A percentile compares a stretch with the other conserved stretches of the same genome.
These are phyloP conservation scores for Wolfiporia cocos DNA, from an alignment of 1,284 basidiomycete genomes.

Conservation along the genomic window DNA sequence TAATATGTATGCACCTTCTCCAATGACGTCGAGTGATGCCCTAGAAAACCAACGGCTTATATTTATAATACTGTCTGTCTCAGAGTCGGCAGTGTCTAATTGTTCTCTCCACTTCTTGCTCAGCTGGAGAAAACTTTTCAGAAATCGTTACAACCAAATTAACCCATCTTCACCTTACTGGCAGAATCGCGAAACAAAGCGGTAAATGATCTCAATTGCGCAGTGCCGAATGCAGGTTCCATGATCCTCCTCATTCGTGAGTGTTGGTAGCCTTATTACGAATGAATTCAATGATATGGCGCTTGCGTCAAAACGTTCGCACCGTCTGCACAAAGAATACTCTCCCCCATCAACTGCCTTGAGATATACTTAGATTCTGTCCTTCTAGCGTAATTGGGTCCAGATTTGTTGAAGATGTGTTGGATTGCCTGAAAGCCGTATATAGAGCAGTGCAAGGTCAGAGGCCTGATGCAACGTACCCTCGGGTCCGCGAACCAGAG, in stretches of 20 bases:
- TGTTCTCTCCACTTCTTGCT: constrained; percentile 19
- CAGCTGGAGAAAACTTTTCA: constrained; percentile 6
- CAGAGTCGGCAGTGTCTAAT: constrained; percentile 1
- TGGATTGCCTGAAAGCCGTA: constrained; percentile 23
- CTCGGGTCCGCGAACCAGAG: constrained; percentile 30
- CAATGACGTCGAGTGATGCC: constrained; percentile 43
- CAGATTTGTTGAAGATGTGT: constrained; percentile 30
- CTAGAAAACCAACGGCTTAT: constrained; percentile 35
- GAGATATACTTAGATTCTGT: constrained; percentile 19
- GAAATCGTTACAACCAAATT: constrained; percentile 8
- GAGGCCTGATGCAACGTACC: constrained; percentile 13
- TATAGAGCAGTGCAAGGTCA: constrained; percentile 5
- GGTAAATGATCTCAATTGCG: constrained; percentile 40
- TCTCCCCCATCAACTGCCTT: constrained; percentile 26
- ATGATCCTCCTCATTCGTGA: constrained; percentile 35
- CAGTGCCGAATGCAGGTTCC: constrained; percentile 35
- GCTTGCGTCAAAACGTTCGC: neutral
- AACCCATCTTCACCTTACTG: constrained; percentile 29
- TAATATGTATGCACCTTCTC: constrained; percentile 19
- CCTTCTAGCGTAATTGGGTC: constrained; percentile 30
- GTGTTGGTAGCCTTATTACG: constrained; percentile 31
- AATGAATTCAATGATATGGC: neutral
- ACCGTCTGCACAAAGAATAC: constrained; percentile 20
- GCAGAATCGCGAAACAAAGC: constrained; percentile 40
- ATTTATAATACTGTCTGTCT: constrained; percentile 21